Evolutionary conservation across 2,329 filamentous ascomycete genomes (phyloP).

Genomic region (Diaporthe caulivora): DNA sequence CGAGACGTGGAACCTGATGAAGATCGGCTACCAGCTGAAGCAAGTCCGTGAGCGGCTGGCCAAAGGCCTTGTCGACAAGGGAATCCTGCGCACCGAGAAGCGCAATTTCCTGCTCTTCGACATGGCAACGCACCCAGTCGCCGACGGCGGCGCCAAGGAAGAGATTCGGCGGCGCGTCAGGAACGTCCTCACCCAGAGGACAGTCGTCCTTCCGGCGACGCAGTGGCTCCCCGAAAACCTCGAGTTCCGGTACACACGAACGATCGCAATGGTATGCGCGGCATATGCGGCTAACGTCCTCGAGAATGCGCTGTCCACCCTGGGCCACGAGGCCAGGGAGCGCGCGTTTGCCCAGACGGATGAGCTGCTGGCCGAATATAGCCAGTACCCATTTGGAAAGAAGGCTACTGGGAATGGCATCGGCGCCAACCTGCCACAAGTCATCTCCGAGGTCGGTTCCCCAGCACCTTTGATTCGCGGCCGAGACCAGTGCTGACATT

Average conservation of each 20-base stretch:
- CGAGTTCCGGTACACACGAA: conserved; percentile 93
- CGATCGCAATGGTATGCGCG: conserved; percentile 95
- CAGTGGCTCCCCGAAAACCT: conserved; percentile 94
- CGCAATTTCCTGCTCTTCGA: conserved; percentile 99
- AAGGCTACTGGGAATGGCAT: conserved; percentile 85
- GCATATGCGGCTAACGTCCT: conserved; percentile 98
- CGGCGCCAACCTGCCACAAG: conserved; percentile 90
- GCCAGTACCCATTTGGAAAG: conserved; percentile 95
- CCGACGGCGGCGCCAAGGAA: conserved; percentile 96
- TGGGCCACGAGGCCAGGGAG: conserved; percentile 94
- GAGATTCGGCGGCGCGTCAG: conserved; percentile 94
- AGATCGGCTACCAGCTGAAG: conserved; percentile 99
- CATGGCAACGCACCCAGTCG: conserved; percentile 98
- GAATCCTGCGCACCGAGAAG: conserved; percentile 97
- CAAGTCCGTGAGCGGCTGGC: conserved; percentile 97
- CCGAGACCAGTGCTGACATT: conserved; percentile 39
- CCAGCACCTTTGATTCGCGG: conserved; percentile 42
- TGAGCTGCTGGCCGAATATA: conserved; percentile 94
- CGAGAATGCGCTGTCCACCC: conserved; percentile 94
- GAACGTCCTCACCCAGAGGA: conserved; percentile 92
- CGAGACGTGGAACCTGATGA: conserved; percentile 99
- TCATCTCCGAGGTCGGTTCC: conserved; percentile 76
- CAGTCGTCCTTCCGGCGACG: conserved; percentile 86
- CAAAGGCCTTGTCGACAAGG: conserved; percentile 98
- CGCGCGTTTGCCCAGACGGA: conserved; percentile 97